Base-by-base conservation (phyloP, 345 rosid species). In the Pugionium cornutum region DNA sequence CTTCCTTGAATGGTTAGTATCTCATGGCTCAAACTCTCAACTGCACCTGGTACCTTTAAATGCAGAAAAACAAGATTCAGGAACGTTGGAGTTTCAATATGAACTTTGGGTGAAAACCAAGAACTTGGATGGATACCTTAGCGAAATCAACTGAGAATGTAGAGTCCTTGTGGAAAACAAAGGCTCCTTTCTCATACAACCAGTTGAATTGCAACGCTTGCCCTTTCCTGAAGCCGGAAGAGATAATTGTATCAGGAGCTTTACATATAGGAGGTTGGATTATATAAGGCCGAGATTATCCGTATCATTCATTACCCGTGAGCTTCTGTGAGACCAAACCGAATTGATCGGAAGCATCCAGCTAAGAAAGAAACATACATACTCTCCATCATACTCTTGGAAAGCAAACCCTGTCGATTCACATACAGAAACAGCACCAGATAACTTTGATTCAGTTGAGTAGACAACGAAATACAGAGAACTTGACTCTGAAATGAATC, bases 171-270 rank as follows among this genome's bases (percentile, higher is more conserved):
- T 83, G 78, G 76, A 84, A 76, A 43, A 82, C 68, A 64, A 89
- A 80, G 60, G 95, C 98, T 77, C 77, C 88, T 67, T 86, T 92
- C 77, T 92, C 95, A 66, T 83, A 83, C 64, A 92, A 76, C 89
- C 86, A 92, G 83, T 92, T 92, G 80, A 92, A 92, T 60, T 89
- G 95, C 78, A 92, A 47, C 9, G 96, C 95, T 80, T 89, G 95
- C 62, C 98, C 95, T 84, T 89, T 89, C 29, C 96, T 92, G 82
- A 53, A 11, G 58, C 54, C 63, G 32, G 25, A 48, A 45, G 51
- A 79, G 39, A 59, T 4, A 27, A 9, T 9, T 1, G 39, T 40
- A 11, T 66, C 39, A 59, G 61, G 11, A 46, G 25, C 25, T 10
- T 44, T 53, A 52, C 35, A 34, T 43, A 43, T 27, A n/a, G 11